Evolutionary conservation across 148 eudicot species (phyloP).

Genomic region (Rhododendron henanense): DNA sequence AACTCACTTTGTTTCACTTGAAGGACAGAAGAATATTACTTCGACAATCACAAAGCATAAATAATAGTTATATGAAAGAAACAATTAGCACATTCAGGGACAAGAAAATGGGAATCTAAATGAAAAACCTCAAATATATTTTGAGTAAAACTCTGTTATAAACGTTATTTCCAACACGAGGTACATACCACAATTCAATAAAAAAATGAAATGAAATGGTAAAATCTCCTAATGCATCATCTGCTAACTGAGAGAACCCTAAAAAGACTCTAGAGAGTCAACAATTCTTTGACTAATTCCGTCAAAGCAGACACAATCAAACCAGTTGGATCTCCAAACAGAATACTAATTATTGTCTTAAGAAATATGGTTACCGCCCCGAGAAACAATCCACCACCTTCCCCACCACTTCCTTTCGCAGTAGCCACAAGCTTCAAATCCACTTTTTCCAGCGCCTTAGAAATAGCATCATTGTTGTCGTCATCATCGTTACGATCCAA

Average conservation of each 20-base stretch:
- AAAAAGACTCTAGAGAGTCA: no score
- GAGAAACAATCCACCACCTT: neutral
- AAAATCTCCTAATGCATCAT: neutral
- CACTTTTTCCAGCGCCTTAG: neutral
- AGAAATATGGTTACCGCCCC: neutral
- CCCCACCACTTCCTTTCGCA: neutral
- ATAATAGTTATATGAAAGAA: neutral
- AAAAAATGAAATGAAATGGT: neutral
- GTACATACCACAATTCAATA: neutral
- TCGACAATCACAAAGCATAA: neutral
- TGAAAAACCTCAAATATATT: neutral
- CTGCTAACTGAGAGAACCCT: no score
- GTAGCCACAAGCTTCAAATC: neutral
- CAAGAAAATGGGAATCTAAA: neutral
- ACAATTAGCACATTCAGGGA: neutral
- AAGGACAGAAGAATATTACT: no score
- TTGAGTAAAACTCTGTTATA: neutral
- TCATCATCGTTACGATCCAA: neutral
- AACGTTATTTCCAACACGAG: neutral
- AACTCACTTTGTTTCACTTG: no score
- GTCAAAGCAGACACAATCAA: neutral
- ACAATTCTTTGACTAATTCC: neutral
- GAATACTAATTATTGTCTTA: neutral
- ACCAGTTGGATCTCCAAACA: neutral
- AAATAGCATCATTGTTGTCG: neutral